These are phyloP conservation scores for Sarocladiaceae sp. DNA, from an alignment of 2,329 filamentous ascomycete species.

Conservation along the genomic window DNA sequence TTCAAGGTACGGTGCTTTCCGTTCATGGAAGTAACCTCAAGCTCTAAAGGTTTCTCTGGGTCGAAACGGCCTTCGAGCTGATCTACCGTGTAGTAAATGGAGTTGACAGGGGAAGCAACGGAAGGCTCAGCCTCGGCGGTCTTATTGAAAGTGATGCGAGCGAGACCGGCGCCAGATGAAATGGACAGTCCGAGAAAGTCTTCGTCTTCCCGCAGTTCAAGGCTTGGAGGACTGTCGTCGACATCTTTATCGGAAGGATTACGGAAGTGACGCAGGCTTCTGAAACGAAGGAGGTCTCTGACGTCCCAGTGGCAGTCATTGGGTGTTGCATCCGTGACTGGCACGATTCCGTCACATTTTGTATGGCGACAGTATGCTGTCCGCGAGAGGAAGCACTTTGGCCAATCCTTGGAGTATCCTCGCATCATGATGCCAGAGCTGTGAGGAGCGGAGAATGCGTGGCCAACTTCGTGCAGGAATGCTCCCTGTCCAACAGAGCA, in stretches of 20 bases:
- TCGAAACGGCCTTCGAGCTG: constrained; percentile 28
- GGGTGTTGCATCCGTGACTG: constrained; percentile 27
- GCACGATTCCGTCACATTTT: constrained; percentile 12
- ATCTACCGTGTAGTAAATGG: constrained; percentile 18
- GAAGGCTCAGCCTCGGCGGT: constrained; percentile 11
- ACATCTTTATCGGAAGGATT: constrained; percentile 53
- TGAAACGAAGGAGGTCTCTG: constrained; percentile 63
- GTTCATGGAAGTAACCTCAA: constrained; percentile 34
- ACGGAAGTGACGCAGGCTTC: constrained; percentile 64
- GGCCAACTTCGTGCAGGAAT: constrained; percentile 67
- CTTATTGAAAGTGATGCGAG: constrained; percentile 14
- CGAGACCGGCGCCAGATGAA: constrained; percentile 17
- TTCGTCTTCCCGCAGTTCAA: constrained; percentile 16
- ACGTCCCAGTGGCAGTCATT: constrained; percentile 67
- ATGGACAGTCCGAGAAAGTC: constrained; percentile 16
- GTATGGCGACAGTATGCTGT: constrained; percentile 26
- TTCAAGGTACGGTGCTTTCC: constrained; percentile 30
- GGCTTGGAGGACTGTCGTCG: constrained; percentile 8
- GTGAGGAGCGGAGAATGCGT: constrained; percentile 66
- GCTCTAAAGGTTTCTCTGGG: constrained; percentile 20
- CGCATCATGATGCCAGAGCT: constrained; percentile 62
- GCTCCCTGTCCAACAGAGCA: constrained; percentile 58
- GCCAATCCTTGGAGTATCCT: constrained; percentile 38
- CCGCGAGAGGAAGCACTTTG: constrained; percentile 33
- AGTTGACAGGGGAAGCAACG: background rate